phyloP scores from a whole-genome alignment of 1,139 yeast genomes.

The Diutina pseudorugosa region DNA sequence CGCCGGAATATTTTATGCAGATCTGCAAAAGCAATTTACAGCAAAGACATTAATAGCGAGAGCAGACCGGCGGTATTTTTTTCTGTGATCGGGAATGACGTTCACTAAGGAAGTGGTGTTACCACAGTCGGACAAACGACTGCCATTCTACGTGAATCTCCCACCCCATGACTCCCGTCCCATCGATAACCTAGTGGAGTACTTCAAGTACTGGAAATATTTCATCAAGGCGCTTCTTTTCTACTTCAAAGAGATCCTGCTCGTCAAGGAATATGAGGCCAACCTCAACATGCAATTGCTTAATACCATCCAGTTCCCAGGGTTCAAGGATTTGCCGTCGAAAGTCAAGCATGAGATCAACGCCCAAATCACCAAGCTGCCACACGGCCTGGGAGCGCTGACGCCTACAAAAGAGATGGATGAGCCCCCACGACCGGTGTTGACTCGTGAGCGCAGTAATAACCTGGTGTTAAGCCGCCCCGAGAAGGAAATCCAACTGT shows the following conservation, averaged over 20 bases:
- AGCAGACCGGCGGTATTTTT: not conserved
- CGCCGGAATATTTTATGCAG: not conserved
- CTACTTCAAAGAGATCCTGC: slow-evolving; percentile 50
- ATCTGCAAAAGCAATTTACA: not conserved
- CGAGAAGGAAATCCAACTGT: not conserved
- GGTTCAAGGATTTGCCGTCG: slow-evolving; percentile 24
- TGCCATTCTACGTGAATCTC: slow-evolving; percentile 29
- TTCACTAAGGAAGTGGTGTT: slow-evolving; percentile 20
- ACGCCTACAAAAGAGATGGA: not conserved
- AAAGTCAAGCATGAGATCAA: slow-evolving; percentile 2
- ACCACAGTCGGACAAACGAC: slow-evolving; percentile 22
- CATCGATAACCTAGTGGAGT: slow-evolving; percentile 36
- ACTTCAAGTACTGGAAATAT: slow-evolving; percentile 63
- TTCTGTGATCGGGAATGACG: not conserved
- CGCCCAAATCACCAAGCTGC: not conserved
- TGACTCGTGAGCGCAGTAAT: not conserved
- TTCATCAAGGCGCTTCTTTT: slow-evolving; percentile 48
- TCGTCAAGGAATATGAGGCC: slow-evolving; percentile 60
- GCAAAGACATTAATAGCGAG: not conserved
- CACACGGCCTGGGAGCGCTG: not conserved
- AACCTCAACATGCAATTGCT: slow-evolving; percentile 52
- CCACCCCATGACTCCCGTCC: slow-evolving; percentile 33
- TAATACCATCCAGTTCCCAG: slow-evolving; percentile 48
- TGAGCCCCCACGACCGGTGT: not conserved
- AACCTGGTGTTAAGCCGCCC: not conserved